Percentiles rank a stretch among this genome's conserved stretches.
Evolutionary conservation across 1,284 basidiomycete genomes (phyloP).

Genomic region (Ustilago shanxiensis): DNA sequence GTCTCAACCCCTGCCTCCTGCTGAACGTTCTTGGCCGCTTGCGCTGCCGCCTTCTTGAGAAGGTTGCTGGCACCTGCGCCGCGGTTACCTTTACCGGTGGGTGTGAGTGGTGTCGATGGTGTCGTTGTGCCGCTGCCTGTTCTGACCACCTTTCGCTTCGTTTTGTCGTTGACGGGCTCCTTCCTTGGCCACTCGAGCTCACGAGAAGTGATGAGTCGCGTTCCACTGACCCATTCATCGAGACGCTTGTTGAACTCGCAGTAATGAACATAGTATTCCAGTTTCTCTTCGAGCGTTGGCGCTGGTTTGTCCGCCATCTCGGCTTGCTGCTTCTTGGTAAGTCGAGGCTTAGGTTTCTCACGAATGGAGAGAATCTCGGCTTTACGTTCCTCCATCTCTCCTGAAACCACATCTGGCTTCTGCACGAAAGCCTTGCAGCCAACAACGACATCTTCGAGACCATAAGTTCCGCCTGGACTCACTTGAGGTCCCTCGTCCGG

Average conservation of each 20-base stretch:
- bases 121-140: slow-evolving; percentile 44
- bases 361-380: slow-evolving; percentile 68
- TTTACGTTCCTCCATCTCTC: slow-evolving; percentile 65
- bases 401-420: slow-evolving; percentile 62
- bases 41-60: slow-evolving; percentile 81
- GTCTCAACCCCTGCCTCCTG: slow-evolving; percentile 72
- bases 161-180: slow-evolving; percentile 73
- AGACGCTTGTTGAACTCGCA: slow-evolving; percentile 75
- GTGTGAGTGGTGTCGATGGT: slow-evolving; percentile 47
- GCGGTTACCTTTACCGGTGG: slow-evolving; percentile 42
- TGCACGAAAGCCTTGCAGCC: slow-evolving; percentile 67
- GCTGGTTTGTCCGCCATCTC: slow-evolving; percentile 47
- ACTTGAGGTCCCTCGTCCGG: slow-evolving; percentile 50
- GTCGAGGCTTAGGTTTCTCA: slow-evolving; percentile 60
- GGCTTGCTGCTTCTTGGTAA: slow-evolving; percentile 56
- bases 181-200: slow-evolving; percentile 90
- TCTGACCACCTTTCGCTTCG: slow-evolving; percentile 67
- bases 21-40: slow-evolving; percentile 73
- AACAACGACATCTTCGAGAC: slow-evolving; percentile 56
- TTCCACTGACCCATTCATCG: slow-evolving; percentile 96
- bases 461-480: slow-evolving; percentile 62
- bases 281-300: slow-evolving; percentile 54
- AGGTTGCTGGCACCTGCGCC: slow-evolving; percentile 72
- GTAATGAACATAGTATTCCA: slow-evolving; percentile 62
- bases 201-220: slow-evolving; percentile 83